Evolutionary conservation across 2,329 filamentous ascomycete species (phyloP).

Genomic region (Cyphellophora attinorum): DNA sequence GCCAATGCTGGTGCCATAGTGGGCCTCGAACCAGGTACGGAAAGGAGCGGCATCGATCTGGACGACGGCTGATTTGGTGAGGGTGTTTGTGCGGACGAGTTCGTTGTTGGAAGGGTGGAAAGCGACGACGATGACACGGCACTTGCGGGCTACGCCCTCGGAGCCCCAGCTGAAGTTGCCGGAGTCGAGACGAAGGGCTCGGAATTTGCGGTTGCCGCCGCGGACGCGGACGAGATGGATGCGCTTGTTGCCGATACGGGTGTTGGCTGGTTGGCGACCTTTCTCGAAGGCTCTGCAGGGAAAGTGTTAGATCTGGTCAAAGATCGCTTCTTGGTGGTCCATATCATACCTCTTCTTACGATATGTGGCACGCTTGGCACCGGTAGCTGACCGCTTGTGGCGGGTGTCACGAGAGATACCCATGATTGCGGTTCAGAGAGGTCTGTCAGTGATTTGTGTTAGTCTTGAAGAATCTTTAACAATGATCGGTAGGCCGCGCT

Average conservation of each 20-base stretch:
- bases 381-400: slow-evolving; percentile 99
- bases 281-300: slow-evolving; percentile 97
- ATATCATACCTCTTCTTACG: slow-evolving; percentile 48
- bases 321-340: slow-evolving; percentile 41
- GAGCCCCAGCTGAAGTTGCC: slow-evolving; percentile 99
- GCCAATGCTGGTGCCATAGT: slow-evolving; percentile 89
- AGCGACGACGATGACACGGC: slow-evolving; percentile 93
- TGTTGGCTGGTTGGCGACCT: slow-evolving; percentile 98
- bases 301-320: slow-evolving; percentile 46
- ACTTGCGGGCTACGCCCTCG: slow-evolving; percentile 96
- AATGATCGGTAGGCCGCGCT: too few species aligned
- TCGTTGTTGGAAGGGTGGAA: slow-evolving; percentile 99
- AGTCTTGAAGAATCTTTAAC: too few species aligned
- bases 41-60: slow-evolving; percentile 98
- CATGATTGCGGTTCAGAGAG: slow-evolving; percentile 68
- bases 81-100: slow-evolving; percentile 98
- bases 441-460: slow-evolving; percentile 22
- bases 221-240: slow-evolving; percentile 95
- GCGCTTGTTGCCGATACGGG: slow-evolving; percentile 95
- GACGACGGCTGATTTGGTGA: slow-evolving; percentile 97
- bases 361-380: slow-evolving; percentile 94
- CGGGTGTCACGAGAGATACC: slow-evolving; percentile 99
- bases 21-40: slow-evolving; percentile 99
- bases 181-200: slow-evolving; percentile 93
- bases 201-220: slow-evolving; percentile 99